phyloP scores from a whole-genome alignment of 257 asterid genomes.

The Solanum commersonii region DNA sequence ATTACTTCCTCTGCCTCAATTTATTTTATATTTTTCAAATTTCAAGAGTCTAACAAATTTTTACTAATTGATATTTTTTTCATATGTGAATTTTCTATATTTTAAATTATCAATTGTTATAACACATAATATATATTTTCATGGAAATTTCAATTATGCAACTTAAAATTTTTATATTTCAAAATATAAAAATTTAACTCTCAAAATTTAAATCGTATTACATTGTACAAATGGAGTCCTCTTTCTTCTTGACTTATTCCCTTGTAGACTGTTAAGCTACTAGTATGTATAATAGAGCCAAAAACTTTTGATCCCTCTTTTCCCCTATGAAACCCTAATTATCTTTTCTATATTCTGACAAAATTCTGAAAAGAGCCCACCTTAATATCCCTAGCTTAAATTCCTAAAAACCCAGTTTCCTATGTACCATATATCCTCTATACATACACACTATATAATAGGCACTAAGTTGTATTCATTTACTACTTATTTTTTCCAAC shows the following conservation, averaged over 20 bases:
- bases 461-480: neutral
- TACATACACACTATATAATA: neutral
- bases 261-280: neutral
- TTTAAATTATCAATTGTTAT: too few relatives aligned
- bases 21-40: too few relatives aligned
- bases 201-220: neutral
- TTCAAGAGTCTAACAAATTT: too few relatives aligned
- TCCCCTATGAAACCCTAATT: constrained; percentile 14
- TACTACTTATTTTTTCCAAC: neutral
- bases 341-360: neutral
- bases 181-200: neutral
- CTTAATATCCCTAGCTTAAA: constrained; percentile 3
- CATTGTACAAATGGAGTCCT: neutral
- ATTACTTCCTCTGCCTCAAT: too few relatives aligned
- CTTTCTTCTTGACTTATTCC: neutral
- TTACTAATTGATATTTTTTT: too few relatives aligned
- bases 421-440: neutral
- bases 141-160: too few relatives aligned
- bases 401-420: constrained; percentile 2
- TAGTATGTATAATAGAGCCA: constrained; percentile 16
- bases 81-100: neutral
- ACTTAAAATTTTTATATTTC: neutral
- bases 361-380: neutral
- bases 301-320: constrained; percentile 1
- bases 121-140: neutral